phyloP scores from a whole-genome alignment of 495 filamentous ascomycete genomes.

The Filosporella fistucella region DNA sequence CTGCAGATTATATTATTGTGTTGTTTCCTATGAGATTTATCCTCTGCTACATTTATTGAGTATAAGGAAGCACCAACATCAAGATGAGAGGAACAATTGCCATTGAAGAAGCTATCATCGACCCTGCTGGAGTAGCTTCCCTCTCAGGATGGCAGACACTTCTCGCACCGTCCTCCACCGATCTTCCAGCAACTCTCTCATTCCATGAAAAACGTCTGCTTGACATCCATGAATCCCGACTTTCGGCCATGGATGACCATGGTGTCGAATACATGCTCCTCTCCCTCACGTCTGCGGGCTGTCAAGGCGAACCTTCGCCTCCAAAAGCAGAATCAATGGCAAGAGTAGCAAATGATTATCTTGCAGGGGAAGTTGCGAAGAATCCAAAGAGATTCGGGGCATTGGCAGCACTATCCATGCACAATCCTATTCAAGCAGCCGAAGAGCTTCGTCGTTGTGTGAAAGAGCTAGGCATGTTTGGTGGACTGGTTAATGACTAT shows the following conservation, averaged over 20 bases:
- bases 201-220: no score
- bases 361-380: conserved; percentile 44
- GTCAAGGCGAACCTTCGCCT: conserved; percentile 47
- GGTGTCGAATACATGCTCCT: conserved; percentile 59
- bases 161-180: no score
- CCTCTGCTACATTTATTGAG: no score
- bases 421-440: conserved; percentile 48
- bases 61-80: no score
- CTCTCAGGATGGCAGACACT: no score
- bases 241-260: conserved; percentile 49
- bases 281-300: conserved; percentile 49
- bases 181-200: no score
- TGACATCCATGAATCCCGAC: conserved; percentile 44
- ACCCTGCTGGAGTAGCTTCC: no score
- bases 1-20: no score
- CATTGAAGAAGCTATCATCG: no score
- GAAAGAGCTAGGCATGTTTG: conserved; percentile 50
- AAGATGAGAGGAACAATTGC: no score
- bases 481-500: conserved; percentile 57
- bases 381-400: conserved; percentile 51
- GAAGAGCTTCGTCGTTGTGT: conserved; percentile 51
- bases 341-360: conserved; percentile 52
- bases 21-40: no score
- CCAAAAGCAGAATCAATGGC: conserved; percentile 30
- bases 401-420: conserved; percentile 54